Evolutionary conservation across 257 asterid genomes (phyloP).

Genomic region (Forsythia suspensa): DNA sequence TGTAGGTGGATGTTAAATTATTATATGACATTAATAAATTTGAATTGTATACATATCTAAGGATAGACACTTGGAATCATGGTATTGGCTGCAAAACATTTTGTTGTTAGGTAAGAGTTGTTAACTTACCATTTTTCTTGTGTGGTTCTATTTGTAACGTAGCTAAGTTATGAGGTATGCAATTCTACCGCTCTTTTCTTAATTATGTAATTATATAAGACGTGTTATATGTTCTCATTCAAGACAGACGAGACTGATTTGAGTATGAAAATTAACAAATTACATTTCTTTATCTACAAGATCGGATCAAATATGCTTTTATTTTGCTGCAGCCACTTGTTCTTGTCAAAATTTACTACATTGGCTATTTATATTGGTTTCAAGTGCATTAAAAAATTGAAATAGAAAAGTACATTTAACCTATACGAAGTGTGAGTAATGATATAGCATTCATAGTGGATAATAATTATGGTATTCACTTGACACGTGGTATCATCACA

Average conservation of each 20-base stretch:
- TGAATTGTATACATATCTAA: background rate
- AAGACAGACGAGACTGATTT: background rate
- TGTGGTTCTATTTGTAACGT: background rate
- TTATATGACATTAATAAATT: background rate
- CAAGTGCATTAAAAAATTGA: too few species aligned
- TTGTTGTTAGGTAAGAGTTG: background rate
- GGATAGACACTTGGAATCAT: background rate
- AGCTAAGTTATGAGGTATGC: background rate
- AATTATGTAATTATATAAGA: background rate
- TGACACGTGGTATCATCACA: too few species aligned
- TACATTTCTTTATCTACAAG: background rate
- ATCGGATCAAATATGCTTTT: too few species aligned
- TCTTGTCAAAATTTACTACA: background rate
- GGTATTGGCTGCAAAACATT: background rate
- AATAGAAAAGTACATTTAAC: too few species aligned
- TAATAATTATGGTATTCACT: too few species aligned
- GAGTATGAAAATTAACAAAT: too few species aligned
- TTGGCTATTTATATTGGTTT: background rate
- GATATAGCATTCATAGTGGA: too few species aligned
- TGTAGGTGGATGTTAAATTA: background rate
- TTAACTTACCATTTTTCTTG: background rate
- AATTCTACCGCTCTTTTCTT: background rate
- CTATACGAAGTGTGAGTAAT: too few species aligned
- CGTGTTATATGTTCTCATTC: background rate
- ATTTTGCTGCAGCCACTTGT: too few species aligned